Evolutionary conservation across 2,329 filamentous ascomycete genomes (phyloP).

Genomic region (Aspergillus tamarii): DNA sequence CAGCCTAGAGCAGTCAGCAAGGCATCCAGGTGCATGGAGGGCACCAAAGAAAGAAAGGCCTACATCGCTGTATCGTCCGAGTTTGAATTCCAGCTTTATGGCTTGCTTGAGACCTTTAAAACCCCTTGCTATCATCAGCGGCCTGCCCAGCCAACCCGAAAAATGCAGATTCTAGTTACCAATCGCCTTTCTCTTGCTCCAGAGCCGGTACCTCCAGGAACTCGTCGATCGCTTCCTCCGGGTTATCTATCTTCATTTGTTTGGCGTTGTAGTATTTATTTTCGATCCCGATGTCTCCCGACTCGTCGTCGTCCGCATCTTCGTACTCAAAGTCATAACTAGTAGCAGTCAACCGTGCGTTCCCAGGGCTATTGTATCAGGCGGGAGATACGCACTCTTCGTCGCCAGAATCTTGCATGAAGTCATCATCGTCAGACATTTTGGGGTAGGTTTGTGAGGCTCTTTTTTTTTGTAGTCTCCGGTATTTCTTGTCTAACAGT

Average conservation of each 20-base stretch:
- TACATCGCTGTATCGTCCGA: conserved; percentile 85
- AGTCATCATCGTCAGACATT: conserved; percentile 86
- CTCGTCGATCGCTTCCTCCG: conserved; percentile 85
- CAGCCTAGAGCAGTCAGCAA: conserved; percentile 61
- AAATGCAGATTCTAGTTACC: conserved; percentile 53
- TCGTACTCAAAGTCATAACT: conserved; percentile 98
- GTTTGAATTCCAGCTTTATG: conserved; percentile 93
- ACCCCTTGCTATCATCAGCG: conserved; percentile 56
- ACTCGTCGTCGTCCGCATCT: conserved; percentile 86
- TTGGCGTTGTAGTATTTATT: conserved; percentile 99
- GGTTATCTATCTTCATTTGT: conserved; percentile 85
- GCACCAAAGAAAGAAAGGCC: conserved; percentile 3
- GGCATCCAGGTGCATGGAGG: background rate
- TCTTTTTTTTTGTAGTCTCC: background rate
- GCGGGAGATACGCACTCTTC: conserved; percentile 66
- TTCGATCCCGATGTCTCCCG: conserved; percentile 90
- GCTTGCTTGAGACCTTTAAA: conserved; percentile 98
- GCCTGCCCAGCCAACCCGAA: background rate
- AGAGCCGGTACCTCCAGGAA: conserved; percentile 85
- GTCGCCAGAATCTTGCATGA: conserved; percentile 89
- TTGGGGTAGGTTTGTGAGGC: conserved; percentile 7
- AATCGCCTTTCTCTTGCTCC: conserved; percentile 92
- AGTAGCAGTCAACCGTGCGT: conserved; percentile 28
- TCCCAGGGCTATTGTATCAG: background rate
- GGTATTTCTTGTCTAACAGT: background rate